Percentiles rank a stretch among this genome's conserved stretches.
These are phyloP conservation scores for Ceriops zippeliana DNA, from an alignment of 345 rosid species.

Conservation along the genomic window DNA sequence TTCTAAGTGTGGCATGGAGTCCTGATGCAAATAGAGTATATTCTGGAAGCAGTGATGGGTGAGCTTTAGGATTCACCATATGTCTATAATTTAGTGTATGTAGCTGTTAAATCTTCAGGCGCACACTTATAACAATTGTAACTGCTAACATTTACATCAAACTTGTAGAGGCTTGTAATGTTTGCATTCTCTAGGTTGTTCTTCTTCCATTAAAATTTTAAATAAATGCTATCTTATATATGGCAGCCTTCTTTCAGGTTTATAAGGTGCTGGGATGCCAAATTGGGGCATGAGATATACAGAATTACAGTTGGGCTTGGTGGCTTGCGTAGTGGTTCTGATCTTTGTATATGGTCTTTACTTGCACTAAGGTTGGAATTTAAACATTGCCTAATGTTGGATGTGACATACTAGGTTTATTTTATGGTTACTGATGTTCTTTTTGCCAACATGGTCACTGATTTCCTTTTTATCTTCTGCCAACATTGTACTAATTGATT, in stretches of 20 bases:
- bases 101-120: background rate
- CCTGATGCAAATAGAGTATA: slow-evolving; percentile 55
- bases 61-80: slow-evolving; percentile 23
- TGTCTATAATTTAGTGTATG: background rate
- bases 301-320: slow-evolving; percentile 84
- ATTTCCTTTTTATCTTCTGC: background rate
- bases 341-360: slow-evolving; percentile 82
- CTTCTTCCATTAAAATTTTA: background rate
- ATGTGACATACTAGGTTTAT: background rate
- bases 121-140: background rate
- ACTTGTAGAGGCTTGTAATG: background rate
- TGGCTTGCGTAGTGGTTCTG: slow-evolving; percentile 59
- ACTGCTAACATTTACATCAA: background rate
- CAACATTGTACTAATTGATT: slow-evolving; percentile 17
- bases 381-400: background rate
- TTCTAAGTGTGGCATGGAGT: slow-evolving; percentile 74
- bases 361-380: slow-evolving; percentile 66
- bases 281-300: slow-evolving; percentile 59
- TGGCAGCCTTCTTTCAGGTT: slow-evolving; percentile 43
- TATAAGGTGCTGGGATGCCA: slow-evolving; percentile 90
- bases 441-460: background rate
- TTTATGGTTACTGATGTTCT: background rate
- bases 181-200: background rate
- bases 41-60: slow-evolving; percentile 96
- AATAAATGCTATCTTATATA: slow-evolving; percentile 9